Percentiles rank a stretch among this genome's conserved stretches.
phyloP scores from a whole-genome alignment of 208 protist species.

The Sergeia podlipaevii region DNA sequence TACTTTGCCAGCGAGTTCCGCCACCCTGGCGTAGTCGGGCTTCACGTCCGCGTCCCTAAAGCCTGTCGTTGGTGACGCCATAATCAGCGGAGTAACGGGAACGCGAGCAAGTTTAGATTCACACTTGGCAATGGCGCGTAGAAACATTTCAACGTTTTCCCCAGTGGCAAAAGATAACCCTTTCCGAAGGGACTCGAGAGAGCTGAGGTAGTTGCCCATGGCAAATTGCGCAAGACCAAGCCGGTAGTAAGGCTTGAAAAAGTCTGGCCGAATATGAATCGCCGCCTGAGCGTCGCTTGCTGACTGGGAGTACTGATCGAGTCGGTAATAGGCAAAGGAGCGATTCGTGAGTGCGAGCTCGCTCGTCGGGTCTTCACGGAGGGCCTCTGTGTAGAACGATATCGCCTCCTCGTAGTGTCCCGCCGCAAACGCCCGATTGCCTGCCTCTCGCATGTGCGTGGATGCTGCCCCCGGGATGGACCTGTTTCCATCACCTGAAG shows the following conservation, averaged over 20 bases:
- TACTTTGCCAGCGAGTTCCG: conserved; percentile 1
- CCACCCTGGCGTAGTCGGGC: conserved; percentile 9
- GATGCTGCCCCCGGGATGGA: too few relatives aligned
- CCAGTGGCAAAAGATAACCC: conserved; percentile 24
- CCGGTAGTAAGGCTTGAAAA: conserved; percentile 63
- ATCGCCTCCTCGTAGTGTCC: conserved; percentile 46
- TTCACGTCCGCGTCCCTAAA: conserved; percentile 1
- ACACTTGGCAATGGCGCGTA: conserved; percentile 45
- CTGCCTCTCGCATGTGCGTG: conserved; percentile 47
- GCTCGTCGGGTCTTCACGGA: conserved; percentile 45
- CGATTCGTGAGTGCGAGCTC: conserved; percentile 70
- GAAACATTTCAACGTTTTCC: conserved; percentile 27
- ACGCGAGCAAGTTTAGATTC: conserved; percentile 52
- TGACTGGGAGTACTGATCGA: conserved; percentile 31
- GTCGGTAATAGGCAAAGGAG: conserved; percentile 59
- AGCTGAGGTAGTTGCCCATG: conserved; percentile 22
- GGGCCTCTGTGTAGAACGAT: conserved; percentile 60
- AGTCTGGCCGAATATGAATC: conserved; percentile 35
- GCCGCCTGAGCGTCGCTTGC: conserved; percentile 35
- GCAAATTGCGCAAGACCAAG: conserved; percentile 41
- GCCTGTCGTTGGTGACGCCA: not conserved
- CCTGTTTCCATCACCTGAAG: not conserved
- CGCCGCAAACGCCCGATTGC: conserved; percentile 61
- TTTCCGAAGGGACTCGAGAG: conserved; percentile 37
- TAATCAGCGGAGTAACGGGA: conserved; percentile 30